Percentiles rank a stretch among this genome's conserved stretches.
Evolutionary conservation across 192 early-diverging fungal genomes (phyloP).

Genomic region (Backusella australiensis): DNA sequence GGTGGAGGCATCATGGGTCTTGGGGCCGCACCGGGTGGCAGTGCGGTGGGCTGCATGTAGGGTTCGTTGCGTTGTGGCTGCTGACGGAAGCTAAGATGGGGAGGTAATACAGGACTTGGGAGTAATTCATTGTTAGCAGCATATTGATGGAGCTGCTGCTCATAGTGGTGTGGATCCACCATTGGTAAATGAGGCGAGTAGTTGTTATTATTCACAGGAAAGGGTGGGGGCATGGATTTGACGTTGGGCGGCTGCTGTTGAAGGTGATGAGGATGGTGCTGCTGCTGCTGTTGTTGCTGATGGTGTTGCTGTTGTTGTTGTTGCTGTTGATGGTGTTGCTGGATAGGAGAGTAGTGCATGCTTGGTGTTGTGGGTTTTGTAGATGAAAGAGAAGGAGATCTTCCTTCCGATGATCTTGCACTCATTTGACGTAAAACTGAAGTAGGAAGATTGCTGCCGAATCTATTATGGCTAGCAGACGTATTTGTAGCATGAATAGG

Average conservation of each 20-base stretch:
- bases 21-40: constrained; percentile 1
- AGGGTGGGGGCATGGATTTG: background rate
- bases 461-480: constrained; percentile 13
- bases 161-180: constrained; percentile 7
- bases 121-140: background rate
- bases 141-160: background rate
- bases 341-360: constrained; percentile 8
- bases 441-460: constrained; percentile 55
- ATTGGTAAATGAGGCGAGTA: background rate
- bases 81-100: background rate
- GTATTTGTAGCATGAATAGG: background rate
- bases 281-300: background rate
- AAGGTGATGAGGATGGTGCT: background rate
- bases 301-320: background rate
- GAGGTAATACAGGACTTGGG: background rate
- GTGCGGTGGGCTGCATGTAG: background rate
- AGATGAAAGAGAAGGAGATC: constrained; percentile 18
- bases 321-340: background rate
- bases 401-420: constrained; percentile 38
- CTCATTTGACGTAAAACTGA: constrained; percentile 60
- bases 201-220: background rate
- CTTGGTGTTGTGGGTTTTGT: background rate
- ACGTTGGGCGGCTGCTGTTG: background rate
- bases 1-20: constrained; percentile 22
- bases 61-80: background rate